A percentile compares a stretch with the other conserved stretches of the same genome.
Conservation (phyloP, 2,329 filamentous ascomycete genomes). For the Phaeomoniella chlamydospora region DNA sequence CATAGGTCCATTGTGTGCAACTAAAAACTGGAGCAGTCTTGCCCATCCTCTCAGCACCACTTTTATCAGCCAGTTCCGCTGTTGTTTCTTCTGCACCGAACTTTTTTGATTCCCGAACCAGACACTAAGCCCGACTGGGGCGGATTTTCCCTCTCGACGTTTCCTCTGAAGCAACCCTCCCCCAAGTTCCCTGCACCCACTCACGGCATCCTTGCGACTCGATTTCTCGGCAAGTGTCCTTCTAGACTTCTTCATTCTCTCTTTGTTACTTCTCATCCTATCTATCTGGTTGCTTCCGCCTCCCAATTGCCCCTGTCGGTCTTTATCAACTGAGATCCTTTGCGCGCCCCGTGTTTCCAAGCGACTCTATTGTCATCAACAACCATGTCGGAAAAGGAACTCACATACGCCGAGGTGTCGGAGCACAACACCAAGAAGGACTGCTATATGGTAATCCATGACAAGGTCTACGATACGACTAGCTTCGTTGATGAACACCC, state of each 20-base stretch:
- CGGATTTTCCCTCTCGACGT: too few relatives aligned
- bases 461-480: slow-evolving; percentile 84
- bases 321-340: too few relatives aligned
- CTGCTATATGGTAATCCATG: slow-evolving; percentile 79
- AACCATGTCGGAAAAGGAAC: slow-evolving; percentile 37
- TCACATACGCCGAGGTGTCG: slow-evolving; percentile 69
- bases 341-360: neutral
- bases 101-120: neutral
- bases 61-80: too few relatives aligned
- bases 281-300: too few relatives aligned
- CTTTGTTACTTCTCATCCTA: too few relatives aligned
- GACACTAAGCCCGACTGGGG: neutral
- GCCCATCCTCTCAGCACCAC: too few relatives aligned
- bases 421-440: slow-evolving; percentile 88
- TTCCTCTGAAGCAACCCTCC: neutral
- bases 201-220: too few relatives aligned
- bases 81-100: too few relatives aligned
- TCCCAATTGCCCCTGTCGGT: too few relatives aligned
- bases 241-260: too few relatives aligned
- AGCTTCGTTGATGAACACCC: slow-evolving; percentile 97
- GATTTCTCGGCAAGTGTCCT: too few relatives aligned
- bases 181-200: too few relatives aligned
- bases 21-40: neutral
- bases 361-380: slow-evolving; percentile 1
- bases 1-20: neutral